Evolutionary conservation across 2,329 filamentous ascomycete genomes (phyloP).

Genomic region (Cryphonectria carpinicola): DNA sequence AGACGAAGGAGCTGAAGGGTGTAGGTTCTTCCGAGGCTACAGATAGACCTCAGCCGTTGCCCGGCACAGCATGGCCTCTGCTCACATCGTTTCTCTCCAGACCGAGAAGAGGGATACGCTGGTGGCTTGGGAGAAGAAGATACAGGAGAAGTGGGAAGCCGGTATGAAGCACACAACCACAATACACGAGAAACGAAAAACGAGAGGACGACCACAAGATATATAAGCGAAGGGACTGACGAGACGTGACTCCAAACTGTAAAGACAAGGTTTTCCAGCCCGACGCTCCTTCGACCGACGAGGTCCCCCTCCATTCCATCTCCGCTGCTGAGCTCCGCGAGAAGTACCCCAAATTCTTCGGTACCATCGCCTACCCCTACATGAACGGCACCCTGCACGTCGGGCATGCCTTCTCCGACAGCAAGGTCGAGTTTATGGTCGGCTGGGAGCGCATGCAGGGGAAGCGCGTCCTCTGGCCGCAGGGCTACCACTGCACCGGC

Average conservation of each 20-base stretch:
- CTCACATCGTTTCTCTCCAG: slow-evolving; percentile 44
- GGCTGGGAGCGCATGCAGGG: slow-evolving; percentile 91
- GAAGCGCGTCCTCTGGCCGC: slow-evolving; percentile 83
- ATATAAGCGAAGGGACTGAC: neutral
- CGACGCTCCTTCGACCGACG: slow-evolving; percentile 78
- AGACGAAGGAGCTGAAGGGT: slow-evolving; percentile 65
- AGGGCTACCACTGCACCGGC: slow-evolving; percentile 94
- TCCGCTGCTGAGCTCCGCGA: slow-evolving; percentile 74
- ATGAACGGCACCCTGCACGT: slow-evolving; percentile 83
- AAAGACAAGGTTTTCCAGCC: slow-evolving; percentile 75
- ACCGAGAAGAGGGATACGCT: slow-evolving; percentile 87
- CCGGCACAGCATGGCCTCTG: neutral
- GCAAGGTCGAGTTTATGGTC: slow-evolving; percentile 89
- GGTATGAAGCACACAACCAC: slow-evolving; percentile 5
- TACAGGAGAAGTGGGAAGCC: slow-evolving; percentile 83
- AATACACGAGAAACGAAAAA: too few species aligned
- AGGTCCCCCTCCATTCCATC: slow-evolving; percentile 72
- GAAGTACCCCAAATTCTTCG: slow-evolving; percentile 90
- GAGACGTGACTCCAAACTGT: neutral
- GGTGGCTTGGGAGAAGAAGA: slow-evolving; percentile 86
- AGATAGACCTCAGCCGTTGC: neutral
- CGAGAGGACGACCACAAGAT: neutral
- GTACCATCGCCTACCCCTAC: slow-evolving; percentile 55
- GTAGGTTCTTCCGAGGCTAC: slow-evolving; percentile 41
- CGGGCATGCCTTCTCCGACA: slow-evolving; percentile 89